Evolutionary conservation across 306 rosid species (phyloP).

Genomic region (Dalbergia cultrata): DNA sequence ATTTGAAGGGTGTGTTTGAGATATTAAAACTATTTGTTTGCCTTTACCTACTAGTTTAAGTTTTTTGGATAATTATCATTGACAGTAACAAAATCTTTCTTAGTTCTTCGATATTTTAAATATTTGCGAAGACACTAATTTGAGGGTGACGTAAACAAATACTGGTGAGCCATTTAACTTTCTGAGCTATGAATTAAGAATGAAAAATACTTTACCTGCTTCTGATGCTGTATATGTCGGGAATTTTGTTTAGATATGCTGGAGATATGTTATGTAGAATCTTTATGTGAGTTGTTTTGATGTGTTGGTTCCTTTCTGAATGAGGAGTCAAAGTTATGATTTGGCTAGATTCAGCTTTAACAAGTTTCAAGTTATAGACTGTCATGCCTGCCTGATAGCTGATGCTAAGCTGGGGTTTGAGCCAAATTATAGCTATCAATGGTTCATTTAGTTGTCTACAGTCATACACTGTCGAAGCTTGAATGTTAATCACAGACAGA

Average conservation of each 20-base stretch:
- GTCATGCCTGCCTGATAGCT: conserved; percentile 23
- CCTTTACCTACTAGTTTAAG: conserved; percentile 4
- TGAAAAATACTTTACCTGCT: conserved; percentile 27
- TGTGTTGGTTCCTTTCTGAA: background rate
- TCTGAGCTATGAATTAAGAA: conserved; percentile 25
- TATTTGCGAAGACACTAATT: background rate
- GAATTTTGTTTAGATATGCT: conserved; percentile 22
- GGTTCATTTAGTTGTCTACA: conserved; percentile 16
- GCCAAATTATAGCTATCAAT: conserved; percentile 5
- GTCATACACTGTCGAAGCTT: conserved; percentile 25
- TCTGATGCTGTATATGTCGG: background rate
- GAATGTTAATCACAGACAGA: conserved; percentile 11
- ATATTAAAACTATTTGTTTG: conserved; percentile 16
- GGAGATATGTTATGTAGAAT: conserved; percentile 14
- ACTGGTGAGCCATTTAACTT: conserved; percentile 21
- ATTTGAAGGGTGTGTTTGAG: background rate
- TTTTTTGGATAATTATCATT: conserved; percentile 14
- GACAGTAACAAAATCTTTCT: conserved; percentile 8
- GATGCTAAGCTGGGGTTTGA: conserved; percentile 37
- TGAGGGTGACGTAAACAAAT: background rate
- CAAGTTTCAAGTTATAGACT: conserved; percentile 17
- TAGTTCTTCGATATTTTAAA: conserved; percentile 4
- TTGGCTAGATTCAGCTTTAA: conserved; percentile 4
- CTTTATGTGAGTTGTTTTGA: conserved; percentile 8
- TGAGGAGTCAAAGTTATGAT: conserved; percentile 36